A percentile compares a stretch with the other conserved stretches of the same genome.
phyloP scores from a whole-genome alignment of 2,329 filamentous ascomycete species.

The Botrytis galanthina region DNA sequence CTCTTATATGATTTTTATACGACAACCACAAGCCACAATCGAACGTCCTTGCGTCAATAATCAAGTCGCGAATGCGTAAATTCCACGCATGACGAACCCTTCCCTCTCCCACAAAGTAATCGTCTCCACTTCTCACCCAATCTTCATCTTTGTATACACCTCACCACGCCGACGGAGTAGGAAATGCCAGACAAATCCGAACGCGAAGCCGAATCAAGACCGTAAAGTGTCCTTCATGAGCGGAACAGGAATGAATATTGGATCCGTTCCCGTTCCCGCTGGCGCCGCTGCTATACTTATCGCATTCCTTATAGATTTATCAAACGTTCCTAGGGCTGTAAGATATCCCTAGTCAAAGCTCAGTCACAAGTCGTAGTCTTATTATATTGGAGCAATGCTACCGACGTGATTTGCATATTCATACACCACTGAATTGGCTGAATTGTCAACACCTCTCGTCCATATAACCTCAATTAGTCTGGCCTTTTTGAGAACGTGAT shows the following conservation, averaged over 20 bases:
- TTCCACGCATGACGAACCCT: not conserved
- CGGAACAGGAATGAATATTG: not conserved
- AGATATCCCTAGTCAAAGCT: not conserved
- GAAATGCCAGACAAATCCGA: not conserved
- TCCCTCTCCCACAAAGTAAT: not conserved
- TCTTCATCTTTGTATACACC: not conserved
- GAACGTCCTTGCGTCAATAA: not conserved
- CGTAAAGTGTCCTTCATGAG: not conserved
- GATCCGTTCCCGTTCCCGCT: not conserved
- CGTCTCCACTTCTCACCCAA: not conserved
- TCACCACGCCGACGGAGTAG: not conserved
- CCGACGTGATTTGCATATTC: not conserved
- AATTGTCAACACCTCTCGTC: not conserved
- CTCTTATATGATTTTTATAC: not conserved
- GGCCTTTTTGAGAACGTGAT: fast-evolving
- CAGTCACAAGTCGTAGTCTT: not conserved
- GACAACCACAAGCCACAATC: not conserved
- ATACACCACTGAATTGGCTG: not conserved
- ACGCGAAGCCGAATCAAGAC: not conserved
- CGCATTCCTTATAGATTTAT: not conserved
- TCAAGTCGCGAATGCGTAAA: not conserved
- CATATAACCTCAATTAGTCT: not conserved
- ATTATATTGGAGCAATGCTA: not conserved
- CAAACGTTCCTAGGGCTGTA: not conserved
- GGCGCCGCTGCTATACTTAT: not conserved